Percentiles rank a stretch among this genome's conserved stretches.
These are phyloP conservation scores for Didymella pomorum DNA, from an alignment of 2,329 filamentous ascomycete genomes.

Conservation along the genomic window DNA sequence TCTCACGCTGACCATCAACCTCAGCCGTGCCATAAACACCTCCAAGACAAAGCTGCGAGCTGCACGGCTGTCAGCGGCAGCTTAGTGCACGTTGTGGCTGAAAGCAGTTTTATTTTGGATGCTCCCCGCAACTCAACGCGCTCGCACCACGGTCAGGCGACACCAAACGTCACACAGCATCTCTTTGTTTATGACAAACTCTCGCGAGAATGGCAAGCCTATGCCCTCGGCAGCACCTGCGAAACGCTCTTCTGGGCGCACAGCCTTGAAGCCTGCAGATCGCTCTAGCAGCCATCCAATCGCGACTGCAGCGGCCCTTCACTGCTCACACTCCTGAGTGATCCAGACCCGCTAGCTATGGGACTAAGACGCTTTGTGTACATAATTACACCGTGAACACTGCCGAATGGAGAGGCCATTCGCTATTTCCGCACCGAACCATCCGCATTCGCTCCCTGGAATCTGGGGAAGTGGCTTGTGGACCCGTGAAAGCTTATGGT, in stretches of 20 bases:
- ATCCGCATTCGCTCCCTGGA: slow-evolving; percentile 9
- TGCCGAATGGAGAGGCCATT: slow-evolving; percentile 4
- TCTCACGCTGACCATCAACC: slow-evolving; percentile 14
- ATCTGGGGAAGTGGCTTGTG: slow-evolving; percentile 23
- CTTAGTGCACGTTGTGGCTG: slow-evolving; percentile 17
- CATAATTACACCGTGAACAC: slow-evolving; percentile 10
- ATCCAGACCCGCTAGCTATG: slow-evolving; percentile 15
- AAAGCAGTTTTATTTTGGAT: slow-evolving; percentile 1
- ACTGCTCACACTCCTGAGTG: slow-evolving; percentile 8
- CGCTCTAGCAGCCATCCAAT: slow-evolving; percentile 14
- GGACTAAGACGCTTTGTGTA: slow-evolving; percentile 11
- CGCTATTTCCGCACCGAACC: slow-evolving; percentile 16
- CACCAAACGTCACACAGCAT: slow-evolving; percentile 19
- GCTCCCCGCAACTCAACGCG: slow-evolving; percentile 5
- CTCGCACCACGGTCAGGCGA: slow-evolving; percentile 20
- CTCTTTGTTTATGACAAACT: slow-evolving; percentile 18
- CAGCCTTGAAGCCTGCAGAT: slow-evolving; percentile 15
- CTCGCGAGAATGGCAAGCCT: slow-evolving; percentile 6
- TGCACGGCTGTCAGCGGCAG: slow-evolving; percentile 14
- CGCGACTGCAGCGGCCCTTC: slow-evolving; percentile 6
- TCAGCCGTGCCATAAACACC: slow-evolving; percentile 1
- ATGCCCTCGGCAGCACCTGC: slow-evolving; percentile 17
- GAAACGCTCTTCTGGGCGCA: slow-evolving; percentile 12
- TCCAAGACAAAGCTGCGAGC: background rate
- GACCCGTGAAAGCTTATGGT: slow-evolving; percentile 12